A percentile compares a stretch with the other conserved stretches of the same genome.
phyloP scores from a whole-genome alignment of 495 filamentous ascomycete genomes.

The Penicillium coprophilum region DNA sequence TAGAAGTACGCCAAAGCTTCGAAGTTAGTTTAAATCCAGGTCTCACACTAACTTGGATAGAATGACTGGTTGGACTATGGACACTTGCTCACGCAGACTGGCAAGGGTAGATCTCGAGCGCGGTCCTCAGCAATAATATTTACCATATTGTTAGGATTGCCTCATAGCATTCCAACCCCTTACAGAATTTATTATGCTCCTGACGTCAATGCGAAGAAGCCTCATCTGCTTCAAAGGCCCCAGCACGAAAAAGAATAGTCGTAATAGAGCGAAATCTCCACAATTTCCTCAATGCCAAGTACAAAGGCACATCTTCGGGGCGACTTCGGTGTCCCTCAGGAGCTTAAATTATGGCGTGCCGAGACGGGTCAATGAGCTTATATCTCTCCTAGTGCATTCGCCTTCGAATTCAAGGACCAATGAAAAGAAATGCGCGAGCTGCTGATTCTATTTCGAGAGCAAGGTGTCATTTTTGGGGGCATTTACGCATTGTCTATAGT shows the following conservation, averaged over 20 bases:
- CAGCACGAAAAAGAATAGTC: neutral
- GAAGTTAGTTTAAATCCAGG: neutral
- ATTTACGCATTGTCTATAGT: neutral
- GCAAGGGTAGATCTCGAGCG: neutral
- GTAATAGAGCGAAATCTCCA: too few relatives aligned
- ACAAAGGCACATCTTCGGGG: slow-evolving; percentile 11
- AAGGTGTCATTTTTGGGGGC: neutral
- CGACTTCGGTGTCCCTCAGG: slow-evolving; percentile 5
- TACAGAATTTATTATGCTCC: neutral
- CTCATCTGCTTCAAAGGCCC: neutral
- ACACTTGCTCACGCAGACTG: neutral
- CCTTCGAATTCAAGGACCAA: neutral
- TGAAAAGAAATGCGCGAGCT: neutral
- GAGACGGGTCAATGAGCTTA: slow-evolving; percentile 8
- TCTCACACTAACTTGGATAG: neutral
- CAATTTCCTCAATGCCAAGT: neutral
- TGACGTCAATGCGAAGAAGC: neutral
- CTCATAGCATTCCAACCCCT: neutral
- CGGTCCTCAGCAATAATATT: too few relatives aligned
- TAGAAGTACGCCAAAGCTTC: neutral
- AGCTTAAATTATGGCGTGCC: slow-evolving; percentile 12
- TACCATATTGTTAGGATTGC: neutral
- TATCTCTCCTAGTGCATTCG: neutral
- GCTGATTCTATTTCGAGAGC: neutral
- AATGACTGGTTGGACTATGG: neutral